Base-by-base conservation (phyloP, 371 early-diverging fungal genomes). In the Batrachochytrium dendrobatidis region DNA sequence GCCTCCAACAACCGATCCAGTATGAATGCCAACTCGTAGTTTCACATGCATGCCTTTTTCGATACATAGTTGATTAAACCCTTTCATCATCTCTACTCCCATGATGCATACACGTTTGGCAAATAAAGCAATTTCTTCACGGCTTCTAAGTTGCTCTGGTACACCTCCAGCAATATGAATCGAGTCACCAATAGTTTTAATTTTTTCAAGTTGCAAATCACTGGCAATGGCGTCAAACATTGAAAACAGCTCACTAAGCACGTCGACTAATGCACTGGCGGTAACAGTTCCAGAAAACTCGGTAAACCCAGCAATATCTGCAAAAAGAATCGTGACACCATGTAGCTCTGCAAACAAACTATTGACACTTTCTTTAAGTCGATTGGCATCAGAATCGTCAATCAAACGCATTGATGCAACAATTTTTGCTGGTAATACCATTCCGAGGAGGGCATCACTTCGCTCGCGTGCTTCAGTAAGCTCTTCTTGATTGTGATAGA, bases 101-200 rank as follows among this genome's bases (percentile, higher is more conserved):
- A 67, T 56, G 29, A 62, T 25, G 30, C 64, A 64, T 35, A 64
- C 56, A 17, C 51, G 28, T n/a, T 52, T 32, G 3, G 64, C 67
- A 7, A 34, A 32, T 31, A 53, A 17, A 0, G 34, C 53, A 44
- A 67, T 56, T 25, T 59, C 50, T 26, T 54, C 64, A 8, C 50
- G 58, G 1, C 33, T 34, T 28, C 28, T 32, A 4, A 64, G 53
- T 54, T 67, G 67, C 31, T 67, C 67, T 0, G 67, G 67, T 1
- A 67, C 60, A 0, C 67, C 67, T 15, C 64, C 64, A 18, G 67
- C 64, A 20, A 67, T 43, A 31, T 67, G 64, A n/a, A 63, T 53
- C 39, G 64, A 67, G 55, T 66, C 67, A 30, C 67, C 67, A 50
- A 67, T 63, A 8, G 67, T 64, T 39, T 64, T 64, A 31, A 67